Percentiles rank a stretch among this genome's conserved stretches.
phyloP scores from a whole-genome alignment of 192 early-diverging fungal genomes.

The Coemansia sp. region DNA sequence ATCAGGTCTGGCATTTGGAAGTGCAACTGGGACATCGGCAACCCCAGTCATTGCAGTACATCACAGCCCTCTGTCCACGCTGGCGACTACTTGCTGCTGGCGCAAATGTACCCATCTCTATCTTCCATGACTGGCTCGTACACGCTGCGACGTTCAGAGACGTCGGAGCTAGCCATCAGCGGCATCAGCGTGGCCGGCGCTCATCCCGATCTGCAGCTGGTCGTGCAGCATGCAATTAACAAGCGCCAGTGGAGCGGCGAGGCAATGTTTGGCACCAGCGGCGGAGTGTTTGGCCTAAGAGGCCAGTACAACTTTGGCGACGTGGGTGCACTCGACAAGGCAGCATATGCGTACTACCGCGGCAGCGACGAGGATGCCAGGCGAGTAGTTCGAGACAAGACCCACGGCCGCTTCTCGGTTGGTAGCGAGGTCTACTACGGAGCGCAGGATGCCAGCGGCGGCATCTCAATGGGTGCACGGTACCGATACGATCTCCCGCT shows the following conservation, averaged over 20 bases:
- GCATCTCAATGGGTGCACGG: constrained; percentile 71
- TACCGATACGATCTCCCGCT: constrained; percentile 65
- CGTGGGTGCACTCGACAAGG: constrained; percentile 21
- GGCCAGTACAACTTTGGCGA: constrained; percentile 77
- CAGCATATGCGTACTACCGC: constrained; percentile 21
- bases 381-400: constrained; percentile 7
- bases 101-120: constrained; percentile 54
- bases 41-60: neutral
- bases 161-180: constrained; percentile 44
- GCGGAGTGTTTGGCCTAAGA: constrained; percentile 79
- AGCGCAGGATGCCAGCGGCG: constrained; percentile 84
- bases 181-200: constrained; percentile 47
- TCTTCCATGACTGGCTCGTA: constrained; percentile 49
- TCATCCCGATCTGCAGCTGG: constrained; percentile 40
- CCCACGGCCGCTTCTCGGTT: constrained; percentile 38
- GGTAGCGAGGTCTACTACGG: constrained; percentile 79
- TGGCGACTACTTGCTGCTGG: constrained; percentile 45
- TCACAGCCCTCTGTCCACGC: neutral
- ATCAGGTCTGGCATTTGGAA: constrained; percentile 46
- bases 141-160: constrained; percentile 20
- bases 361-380: constrained; percentile 19
- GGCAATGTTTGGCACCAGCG: constrained; percentile 73
- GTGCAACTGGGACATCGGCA: constrained; percentile 28
- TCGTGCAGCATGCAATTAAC: constrained; percentile 65
- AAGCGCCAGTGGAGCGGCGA: constrained; percentile 78